Evolutionary conservation across 805 yeast species (phyloP).

Genomic region (Candida boidinii): DNA sequence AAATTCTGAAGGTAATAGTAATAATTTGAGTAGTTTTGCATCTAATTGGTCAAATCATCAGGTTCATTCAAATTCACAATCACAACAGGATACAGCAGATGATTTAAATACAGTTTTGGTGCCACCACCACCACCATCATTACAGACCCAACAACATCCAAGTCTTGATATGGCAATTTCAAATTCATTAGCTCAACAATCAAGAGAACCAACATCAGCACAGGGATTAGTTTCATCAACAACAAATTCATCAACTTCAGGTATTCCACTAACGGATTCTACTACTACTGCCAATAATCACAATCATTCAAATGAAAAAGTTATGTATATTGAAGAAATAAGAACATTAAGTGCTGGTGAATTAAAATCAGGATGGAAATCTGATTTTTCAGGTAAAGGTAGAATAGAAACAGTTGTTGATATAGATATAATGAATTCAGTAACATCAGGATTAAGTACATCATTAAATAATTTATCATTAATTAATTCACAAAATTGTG

Average conservation of each 20-base stretch:
- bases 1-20: not conserved
- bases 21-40: conserved; percentile 11
- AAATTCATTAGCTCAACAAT: not conserved
- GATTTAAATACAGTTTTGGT: no score
- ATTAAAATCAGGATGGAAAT: conserved; percentile 88
- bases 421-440: conserved; percentile 47
- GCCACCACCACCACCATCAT: no score
- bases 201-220: not conserved
- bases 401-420: conserved; percentile 73
- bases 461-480: conserved; percentile 18
- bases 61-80: no score
- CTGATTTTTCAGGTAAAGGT: conserved; percentile 77
- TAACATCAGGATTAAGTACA: conserved; percentile 38
- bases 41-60: conserved; percentile 19
- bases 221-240: not conserved
- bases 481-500: conserved; percentile 24
- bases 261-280: not conserved
- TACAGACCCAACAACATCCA: not conserved
- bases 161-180: not conserved
- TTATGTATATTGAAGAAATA: conserved; percentile 59
- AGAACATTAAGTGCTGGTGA: conserved; percentile 74
- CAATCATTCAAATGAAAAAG: no score
- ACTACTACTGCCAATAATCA: not conserved
- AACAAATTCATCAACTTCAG: not conserved
- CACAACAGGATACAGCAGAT: no score